Conservation (phyloP, 495 filamentous ascomycete species). For the Oidiodendron maius region DNA sequence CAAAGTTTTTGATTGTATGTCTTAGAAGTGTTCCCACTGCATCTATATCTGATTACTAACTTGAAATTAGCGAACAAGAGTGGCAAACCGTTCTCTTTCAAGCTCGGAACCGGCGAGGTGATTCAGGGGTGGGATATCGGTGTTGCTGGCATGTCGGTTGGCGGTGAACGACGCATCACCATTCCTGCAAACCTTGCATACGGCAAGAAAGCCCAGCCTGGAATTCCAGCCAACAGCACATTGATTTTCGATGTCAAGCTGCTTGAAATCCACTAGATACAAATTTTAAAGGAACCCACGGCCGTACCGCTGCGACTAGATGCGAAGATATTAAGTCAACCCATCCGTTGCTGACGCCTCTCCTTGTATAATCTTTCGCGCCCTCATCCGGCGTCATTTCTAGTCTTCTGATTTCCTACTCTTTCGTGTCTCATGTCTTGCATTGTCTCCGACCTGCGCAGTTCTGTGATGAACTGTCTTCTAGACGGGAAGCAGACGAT, state of each 20-base stretch:
- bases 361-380: slow-evolving; percentile 23
- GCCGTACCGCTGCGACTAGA: slow-evolving; percentile 1
- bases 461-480: slow-evolving; percentile 22
- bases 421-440: slow-evolving; percentile 19
- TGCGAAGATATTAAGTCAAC: slow-evolving; percentile 14
- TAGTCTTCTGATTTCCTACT: slow-evolving; percentile 23
- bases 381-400: slow-evolving; percentile 15
- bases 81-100: slow-evolving; percentile 93
- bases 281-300: background rate
- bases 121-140: slow-evolving; percentile 99
- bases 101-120: slow-evolving; percentile 86
- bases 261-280: slow-evolving; percentile 55
- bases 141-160: slow-evolving; percentile 82
- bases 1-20: slow-evolving; percentile 89
- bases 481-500: slow-evolving; percentile 14
- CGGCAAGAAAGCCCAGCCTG: slow-evolving; percentile 69
- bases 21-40: background rate
- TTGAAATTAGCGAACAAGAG: slow-evolving; percentile 77
- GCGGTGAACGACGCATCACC: slow-evolving; percentile 85
- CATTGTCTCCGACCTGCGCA: slow-evolving; percentile 24
- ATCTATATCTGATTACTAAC: slow-evolving; percentile 25
- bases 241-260: slow-evolving; percentile 92
- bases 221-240: slow-evolving; percentile 85
- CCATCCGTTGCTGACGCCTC: background rate
- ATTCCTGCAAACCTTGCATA: slow-evolving; percentile 84